These are phyloP conservation scores for Aristolochia fimbriata DNA, from an alignment of 164 flowering plant genomes.

Conservation along the genomic window DNA sequence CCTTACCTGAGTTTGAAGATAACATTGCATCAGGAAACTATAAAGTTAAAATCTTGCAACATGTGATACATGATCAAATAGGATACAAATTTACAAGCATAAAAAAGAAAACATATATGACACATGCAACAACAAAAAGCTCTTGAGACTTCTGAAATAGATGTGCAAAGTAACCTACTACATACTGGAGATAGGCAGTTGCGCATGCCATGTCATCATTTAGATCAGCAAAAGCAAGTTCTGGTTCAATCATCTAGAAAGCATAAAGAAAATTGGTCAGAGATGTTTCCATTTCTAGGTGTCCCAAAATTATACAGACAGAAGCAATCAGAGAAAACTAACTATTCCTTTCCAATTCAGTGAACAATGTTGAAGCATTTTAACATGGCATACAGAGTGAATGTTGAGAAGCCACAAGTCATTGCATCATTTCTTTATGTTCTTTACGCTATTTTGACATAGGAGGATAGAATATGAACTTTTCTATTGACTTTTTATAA, in stretches of 20 bases:
- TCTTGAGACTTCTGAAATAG: constrained; percentile 9
- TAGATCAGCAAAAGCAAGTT: constrained; percentile 96
- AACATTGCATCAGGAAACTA: constrained; percentile 1
- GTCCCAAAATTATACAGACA: too few species aligned
- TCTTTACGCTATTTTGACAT: too few species aligned
- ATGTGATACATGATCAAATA: neutral
- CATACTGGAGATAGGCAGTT: constrained; percentile 99
- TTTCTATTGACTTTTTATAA: neutral
- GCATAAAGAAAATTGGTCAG: neutral
- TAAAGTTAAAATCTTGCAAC: neutral
- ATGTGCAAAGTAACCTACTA: constrained; percentile 72
- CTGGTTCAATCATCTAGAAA: constrained; percentile 95
- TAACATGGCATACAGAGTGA: too few species aligned
- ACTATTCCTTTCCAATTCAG: too few species aligned
- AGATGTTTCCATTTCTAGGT: too few species aligned
- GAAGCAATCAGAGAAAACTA: neutral
- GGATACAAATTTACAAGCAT: neutral
- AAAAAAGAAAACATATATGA: neutral
- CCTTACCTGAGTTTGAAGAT: constrained; percentile 48
- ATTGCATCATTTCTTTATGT: too few species aligned
- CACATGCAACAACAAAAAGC: neutral
- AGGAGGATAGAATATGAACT: too few species aligned
- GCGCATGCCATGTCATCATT: constrained; percentile 99
- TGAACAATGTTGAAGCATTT: too few species aligned
- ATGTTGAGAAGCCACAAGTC: too few species aligned